Evolutionary conservation across 2,329 filamentous ascomycete species (phyloP), one percentile per base, ranked within the genome.

Genomic region (Hypoxylon sp.): DNA sequence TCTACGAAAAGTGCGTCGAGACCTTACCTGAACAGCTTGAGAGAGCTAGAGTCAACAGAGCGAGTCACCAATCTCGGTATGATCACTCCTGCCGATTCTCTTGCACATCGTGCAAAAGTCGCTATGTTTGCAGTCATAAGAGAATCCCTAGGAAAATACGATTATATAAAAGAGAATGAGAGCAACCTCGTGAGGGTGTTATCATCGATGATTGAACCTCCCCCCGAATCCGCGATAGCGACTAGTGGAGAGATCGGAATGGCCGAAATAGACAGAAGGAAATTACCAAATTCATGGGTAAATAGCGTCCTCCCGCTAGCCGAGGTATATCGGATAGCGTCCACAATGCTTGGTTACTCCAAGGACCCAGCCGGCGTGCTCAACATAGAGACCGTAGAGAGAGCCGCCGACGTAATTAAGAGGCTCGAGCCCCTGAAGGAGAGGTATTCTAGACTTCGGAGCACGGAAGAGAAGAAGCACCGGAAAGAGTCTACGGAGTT

Each of bases 1-100:
- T 84, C 89, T 22, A 84, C 83, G 0, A 83, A 85, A 16, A 82
- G 85, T 14, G 83, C 78, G 11, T 80, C 79, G 18, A 80, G 78
- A 18, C 76, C 80, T 53, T 84, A 84, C 56, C 73, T 78, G 46
- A 76, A 70, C 22, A 81, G 74, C 61, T 74, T 81, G 12, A 76
- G 70, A 52, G 79, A 78, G 52, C 77, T 81, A 67, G 80, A 78
- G 46, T 74, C 71, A 28, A 78, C 72, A 42, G 85, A 81, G 38
- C 67, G 71, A 26, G 68, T 70, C 44, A 76, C 53, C 70, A 78
- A 64, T 56, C 40, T 75, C 46, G 44, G 58, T 26, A 44, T 18
- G 40, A 28, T 36, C 22, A 8, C 16, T 18, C 33, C 9, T 14
- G 1, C 2, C 14, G 14, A 16, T 8, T 51, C 58, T 32, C 49